Conservation (phyloP, 768 basidiomycete genomes). For the Lenzites betulinus region DNA sequence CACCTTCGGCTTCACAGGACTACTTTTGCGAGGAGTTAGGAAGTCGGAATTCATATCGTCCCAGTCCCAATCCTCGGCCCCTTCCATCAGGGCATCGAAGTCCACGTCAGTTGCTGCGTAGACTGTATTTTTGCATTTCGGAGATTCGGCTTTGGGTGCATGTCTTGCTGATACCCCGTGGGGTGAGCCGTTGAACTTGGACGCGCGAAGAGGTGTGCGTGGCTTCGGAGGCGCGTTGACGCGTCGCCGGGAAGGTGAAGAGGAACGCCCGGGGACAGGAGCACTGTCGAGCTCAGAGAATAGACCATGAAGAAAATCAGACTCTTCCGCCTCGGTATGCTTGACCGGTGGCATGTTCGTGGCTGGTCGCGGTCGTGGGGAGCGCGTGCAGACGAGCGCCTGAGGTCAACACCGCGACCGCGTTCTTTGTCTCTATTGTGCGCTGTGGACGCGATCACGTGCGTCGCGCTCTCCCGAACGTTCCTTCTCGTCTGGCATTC, state of each 20-base stretch:
- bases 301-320: constrained; percentile 57
- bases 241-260: constrained; percentile 16
- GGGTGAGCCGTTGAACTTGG: background rate
- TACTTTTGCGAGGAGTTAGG: constrained; percentile 52
- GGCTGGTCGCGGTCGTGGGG: background rate
- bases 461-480: background rate
- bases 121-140: background rate
- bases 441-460: constrained; percentile 15
- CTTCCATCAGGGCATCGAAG: constrained; percentile 54
- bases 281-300: constrained; percentile 55
- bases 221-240: constrained; percentile 6
- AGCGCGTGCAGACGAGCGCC: background rate
- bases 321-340: constrained; percentile 49
- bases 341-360: constrained; percentile 38
- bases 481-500: too few species aligned
- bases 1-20: constrained; percentile 18
- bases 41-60: constrained; percentile 54
- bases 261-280: constrained; percentile 36
- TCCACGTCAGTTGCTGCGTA: constrained; percentile 38
- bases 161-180: background rate
- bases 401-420: constrained; percentile 11
- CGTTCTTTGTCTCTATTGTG: constrained; percentile 18
- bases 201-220: constrained; percentile 6
- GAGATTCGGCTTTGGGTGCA: background rate
- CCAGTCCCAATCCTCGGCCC: constrained; percentile 74